phyloP scores from a whole-genome alignment of 2,329 filamentous ascomycete species.

The Dothistroma septosporum region DNA sequence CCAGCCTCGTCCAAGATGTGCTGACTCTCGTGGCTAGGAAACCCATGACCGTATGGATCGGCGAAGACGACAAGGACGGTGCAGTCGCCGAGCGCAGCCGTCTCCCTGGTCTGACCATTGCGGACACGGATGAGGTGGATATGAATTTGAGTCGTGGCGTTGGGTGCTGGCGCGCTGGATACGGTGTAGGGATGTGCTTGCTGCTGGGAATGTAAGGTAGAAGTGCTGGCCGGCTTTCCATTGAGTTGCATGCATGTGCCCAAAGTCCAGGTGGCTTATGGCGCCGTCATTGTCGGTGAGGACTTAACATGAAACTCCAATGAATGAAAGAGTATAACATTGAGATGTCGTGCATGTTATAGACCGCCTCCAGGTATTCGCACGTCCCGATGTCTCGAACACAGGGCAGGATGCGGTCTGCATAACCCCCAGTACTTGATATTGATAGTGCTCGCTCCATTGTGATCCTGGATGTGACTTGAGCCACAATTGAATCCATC shows the following conservation, averaged over 20 bases:
- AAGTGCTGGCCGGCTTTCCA: constrained; percentile 70
- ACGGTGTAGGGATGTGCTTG: constrained; percentile 70
- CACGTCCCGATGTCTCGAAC: constrained; percentile 56
- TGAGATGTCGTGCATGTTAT: constrained; percentile 50
- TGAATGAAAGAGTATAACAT: constrained; percentile 56
- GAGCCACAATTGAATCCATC: background rate
- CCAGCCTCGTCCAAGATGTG: constrained; percentile 42
- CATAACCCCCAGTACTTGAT: constrained; percentile 55
- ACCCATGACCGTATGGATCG: constrained; percentile 55
- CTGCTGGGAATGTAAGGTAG: constrained; percentile 62
- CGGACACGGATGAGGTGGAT: constrained; percentile 37
- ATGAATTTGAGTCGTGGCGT: constrained; percentile 20
- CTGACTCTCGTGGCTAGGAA: constrained; percentile 20
- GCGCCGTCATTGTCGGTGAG: constrained; percentile 59
- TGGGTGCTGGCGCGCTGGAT: constrained; percentile 47
- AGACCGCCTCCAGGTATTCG: constrained; percentile 55
- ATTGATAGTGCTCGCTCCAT: constrained; percentile 25
- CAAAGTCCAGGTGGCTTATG: constrained; percentile 63
- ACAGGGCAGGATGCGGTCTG: constrained; percentile 52
- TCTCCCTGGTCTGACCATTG: constrained; percentile 55
- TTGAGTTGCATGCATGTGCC: constrained; percentile 52
- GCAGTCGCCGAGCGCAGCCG: constrained; percentile 44
- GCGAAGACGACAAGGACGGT: constrained; percentile 57
- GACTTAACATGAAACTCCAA: constrained; percentile 52
- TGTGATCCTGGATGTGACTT: constrained; percentile 30